Conservation (phyloP, 2,329 filamentous ascomycete genomes). For the Thelonectria blattea region DNA sequence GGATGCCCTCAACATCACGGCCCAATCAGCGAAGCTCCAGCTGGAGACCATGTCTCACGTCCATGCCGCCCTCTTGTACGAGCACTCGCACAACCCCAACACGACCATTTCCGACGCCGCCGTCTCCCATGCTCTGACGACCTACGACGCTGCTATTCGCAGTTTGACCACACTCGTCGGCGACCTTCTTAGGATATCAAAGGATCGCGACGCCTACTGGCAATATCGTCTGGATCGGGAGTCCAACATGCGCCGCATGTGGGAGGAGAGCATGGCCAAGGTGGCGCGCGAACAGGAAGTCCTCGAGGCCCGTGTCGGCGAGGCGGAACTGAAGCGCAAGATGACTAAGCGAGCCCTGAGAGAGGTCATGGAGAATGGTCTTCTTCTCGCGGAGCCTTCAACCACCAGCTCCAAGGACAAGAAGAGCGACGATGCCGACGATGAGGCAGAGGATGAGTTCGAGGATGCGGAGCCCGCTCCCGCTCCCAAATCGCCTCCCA, state of each 20-base stretch:
- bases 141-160: slow-evolving; percentile 88
- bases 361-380: slow-evolving; percentile 73
- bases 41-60: slow-evolving; percentile 89
- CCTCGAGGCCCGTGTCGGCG: slow-evolving; percentile 83
- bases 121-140: slow-evolving; percentile 76
- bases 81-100: slow-evolving; percentile 69
- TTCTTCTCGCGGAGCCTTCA: slow-evolving; percentile 42
- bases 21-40: slow-evolving; percentile 91
- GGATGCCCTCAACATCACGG: slow-evolving; percentile 96
- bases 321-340: slow-evolving; percentile 88
- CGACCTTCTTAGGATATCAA: slow-evolving; percentile 88
- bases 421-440: slow-evolving; percentile 19
- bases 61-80: slow-evolving; percentile 77
- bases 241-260: slow-evolving; percentile 89
- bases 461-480: slow-evolving; percentile 29
- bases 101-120: slow-evolving; percentile 78
- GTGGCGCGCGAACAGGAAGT: slow-evolving; percentile 95
- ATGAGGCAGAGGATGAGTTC: slow-evolving; percentile 29
- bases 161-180: slow-evolving; percentile 85
- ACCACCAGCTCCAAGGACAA: slow-evolving; percentile 33
- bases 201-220: slow-evolving; percentile 95
- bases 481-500: slow-evolving; percentile 45
- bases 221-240: slow-evolving; percentile 93
- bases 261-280: slow-evolving; percentile 98
- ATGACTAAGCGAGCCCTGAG: slow-evolving; percentile 87